phyloP scores from a whole-genome alignment of 805 yeast genomes.

The Wickerhamiella azyma region DNA sequence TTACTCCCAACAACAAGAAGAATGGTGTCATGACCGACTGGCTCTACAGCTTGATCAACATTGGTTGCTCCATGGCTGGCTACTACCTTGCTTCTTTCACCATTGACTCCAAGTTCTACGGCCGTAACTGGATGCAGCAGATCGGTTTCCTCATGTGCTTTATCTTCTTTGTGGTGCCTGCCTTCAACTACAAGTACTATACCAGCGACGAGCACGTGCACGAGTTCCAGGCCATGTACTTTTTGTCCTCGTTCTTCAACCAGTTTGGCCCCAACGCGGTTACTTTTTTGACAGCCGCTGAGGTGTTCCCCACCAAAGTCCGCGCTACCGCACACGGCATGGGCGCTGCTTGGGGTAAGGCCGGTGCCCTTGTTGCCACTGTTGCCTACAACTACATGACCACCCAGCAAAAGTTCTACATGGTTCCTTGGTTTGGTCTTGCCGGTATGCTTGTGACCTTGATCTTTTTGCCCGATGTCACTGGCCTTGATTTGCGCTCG shows the following conservation, averaged over 20 bases:
- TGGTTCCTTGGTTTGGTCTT: conserved; percentile 30
- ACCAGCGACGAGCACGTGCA: conserved; percentile 19
- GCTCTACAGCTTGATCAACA: conserved; percentile 29
- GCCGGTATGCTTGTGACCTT: conserved; percentile 26
- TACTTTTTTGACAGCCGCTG: conserved; percentile 52
- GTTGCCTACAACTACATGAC: conserved; percentile 27
- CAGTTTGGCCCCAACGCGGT: conserved; percentile 56
- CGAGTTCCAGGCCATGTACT: conserved; percentile 41
- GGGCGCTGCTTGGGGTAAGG: conserved; percentile 52
- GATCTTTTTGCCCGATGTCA: conserved; percentile 27
- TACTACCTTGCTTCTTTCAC: conserved; percentile 46
- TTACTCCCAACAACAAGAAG: conserved; percentile 29
- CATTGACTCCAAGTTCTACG: conserved; percentile 35
- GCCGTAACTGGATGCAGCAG: conserved; percentile 45
- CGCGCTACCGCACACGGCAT: conserved; percentile 57
- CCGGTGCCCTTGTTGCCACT: conserved; percentile 48
- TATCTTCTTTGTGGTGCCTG: conserved; percentile 40
- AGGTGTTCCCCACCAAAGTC: conserved; percentile 49
- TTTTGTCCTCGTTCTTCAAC: conserved; percentile 48
- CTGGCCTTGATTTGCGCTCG: conserved; percentile 27
- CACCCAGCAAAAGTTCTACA: conserved; percentile 25
- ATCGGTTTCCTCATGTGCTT: conserved; percentile 45
- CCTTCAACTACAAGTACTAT: conserved; percentile 43
- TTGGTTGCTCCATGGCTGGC: conserved; percentile 69
- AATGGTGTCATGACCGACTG: conserved; percentile 41